These are phyloP conservation scores for Ascochyta clinopodiicola DNA, from an alignment of 2,329 filamentous ascomycete genomes.

Conservation along the genomic window DNA sequence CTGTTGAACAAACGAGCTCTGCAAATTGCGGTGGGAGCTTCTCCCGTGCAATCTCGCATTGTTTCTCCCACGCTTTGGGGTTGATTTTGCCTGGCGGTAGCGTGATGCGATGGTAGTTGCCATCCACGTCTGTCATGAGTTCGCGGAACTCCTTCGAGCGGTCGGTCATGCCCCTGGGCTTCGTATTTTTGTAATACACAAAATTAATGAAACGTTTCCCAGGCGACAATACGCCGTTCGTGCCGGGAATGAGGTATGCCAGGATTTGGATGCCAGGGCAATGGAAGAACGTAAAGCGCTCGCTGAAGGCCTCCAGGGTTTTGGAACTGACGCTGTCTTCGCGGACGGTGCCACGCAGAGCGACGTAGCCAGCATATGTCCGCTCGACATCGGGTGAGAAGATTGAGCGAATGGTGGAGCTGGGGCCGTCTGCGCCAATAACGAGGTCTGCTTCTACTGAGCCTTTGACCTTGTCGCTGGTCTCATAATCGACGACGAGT, in stretches of 20 bases:
- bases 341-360: constrained; percentile 40
- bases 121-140: constrained; percentile 55
- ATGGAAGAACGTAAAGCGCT: constrained; percentile 53
- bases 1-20: constrained; percentile 51
- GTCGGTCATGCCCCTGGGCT: constrained; percentile 35
- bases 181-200: constrained; percentile 56
- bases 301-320: constrained; percentile 39
- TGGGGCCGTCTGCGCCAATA: constrained; percentile 42
- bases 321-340: constrained; percentile 30
- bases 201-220: constrained; percentile 56
- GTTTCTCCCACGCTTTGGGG: constrained; percentile 49
- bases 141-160: constrained; percentile 48
- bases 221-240: constrained; percentile 47
- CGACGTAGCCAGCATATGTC: constrained; percentile 43
- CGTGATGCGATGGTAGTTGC: constrained; percentile 51
- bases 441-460: constrained; percentile 36
- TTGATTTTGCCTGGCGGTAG: constrained; percentile 52
- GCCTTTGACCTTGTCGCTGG: constrained; percentile 20
- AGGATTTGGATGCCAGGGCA: constrained; percentile 47
- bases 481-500: constrained; percentile 28
- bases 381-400: constrained; percentile 29
- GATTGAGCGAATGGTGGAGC: constrained; percentile 35
- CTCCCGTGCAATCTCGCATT: constrained; percentile 41
- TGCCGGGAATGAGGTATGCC: constrained; percentile 55
- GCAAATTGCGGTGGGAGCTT: constrained; percentile 51